Evolutionary conservation across 2,329 filamentous ascomycete species (phyloP).

Genomic region (Pseudocercospora fijiensis): DNA sequence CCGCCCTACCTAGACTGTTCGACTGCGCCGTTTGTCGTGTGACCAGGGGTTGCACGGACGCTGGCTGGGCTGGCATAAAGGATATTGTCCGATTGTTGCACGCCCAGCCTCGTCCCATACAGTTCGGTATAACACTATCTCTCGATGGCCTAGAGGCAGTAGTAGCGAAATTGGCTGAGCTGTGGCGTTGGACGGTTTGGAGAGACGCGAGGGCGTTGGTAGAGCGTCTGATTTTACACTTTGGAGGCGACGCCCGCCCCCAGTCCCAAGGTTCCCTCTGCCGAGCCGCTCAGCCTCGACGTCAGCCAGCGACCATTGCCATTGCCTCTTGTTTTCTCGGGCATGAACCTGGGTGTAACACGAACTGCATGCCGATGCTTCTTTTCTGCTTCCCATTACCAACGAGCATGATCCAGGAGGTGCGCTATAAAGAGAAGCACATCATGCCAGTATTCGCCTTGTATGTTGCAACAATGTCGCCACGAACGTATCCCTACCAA

Average conservation of each 20-base stretch:
- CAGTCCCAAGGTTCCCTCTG: neutral
- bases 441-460: too few relatives aligned
- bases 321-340: neutral
- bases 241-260: neutral
- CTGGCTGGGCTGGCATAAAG: neutral
- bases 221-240: neutral
- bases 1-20: neutral
- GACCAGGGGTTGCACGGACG: neutral
- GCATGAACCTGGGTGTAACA: neutral
- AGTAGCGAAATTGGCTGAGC: neutral
- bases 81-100: neutral
- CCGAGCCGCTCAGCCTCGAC: neutral
- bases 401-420: too few relatives aligned
- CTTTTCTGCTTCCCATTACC: neutral
- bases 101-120: conserved; percentile 1
- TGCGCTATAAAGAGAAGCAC: too few relatives aligned
- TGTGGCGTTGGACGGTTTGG: neutral
- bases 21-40: neutral
- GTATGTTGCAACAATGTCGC: neutral
- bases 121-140: neutral
- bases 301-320: neutral
- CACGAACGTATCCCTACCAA: neutral
- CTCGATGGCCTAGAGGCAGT: neutral
- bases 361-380: neutral
- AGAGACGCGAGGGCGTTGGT: neutral